These are phyloP conservation scores for Leucoagaricus sp. DNA, from an alignment of 1,284 basidiomycete genomes.

Conservation along the genomic window DNA sequence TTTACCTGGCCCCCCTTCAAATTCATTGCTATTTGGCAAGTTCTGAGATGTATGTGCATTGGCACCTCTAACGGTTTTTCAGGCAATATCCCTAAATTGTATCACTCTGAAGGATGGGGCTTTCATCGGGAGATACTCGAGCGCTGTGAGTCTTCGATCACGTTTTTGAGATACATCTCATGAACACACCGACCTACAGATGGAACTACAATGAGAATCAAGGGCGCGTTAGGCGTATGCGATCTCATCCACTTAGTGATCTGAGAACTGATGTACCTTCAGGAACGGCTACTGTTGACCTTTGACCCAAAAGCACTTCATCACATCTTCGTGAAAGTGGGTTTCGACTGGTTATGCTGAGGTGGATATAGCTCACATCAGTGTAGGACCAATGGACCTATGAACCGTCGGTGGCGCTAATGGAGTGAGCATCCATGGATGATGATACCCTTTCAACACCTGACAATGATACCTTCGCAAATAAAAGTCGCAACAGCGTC, in stretches of 20 bases:
- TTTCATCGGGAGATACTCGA: slow-evolving; percentile 28
- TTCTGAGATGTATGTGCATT: not conserved
- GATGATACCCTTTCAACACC: not conserved
- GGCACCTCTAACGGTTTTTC: not conserved
- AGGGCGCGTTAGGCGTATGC: slow-evolving; percentile 30
- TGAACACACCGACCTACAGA: slow-evolving; percentile 19
- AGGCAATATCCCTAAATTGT: slow-evolving; percentile 32
- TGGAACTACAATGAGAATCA: slow-evolving; percentile 31
- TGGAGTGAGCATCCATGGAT: slow-evolving; percentile 27
- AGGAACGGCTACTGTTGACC: slow-evolving; percentile 29
- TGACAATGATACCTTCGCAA: not conserved
- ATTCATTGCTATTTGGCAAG: slow-evolving; percentile 28
- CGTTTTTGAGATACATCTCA: not conserved
- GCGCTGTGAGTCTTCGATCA: slow-evolving; percentile 23
- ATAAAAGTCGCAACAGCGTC: slow-evolving; percentile 26
- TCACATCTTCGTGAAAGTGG: slow-evolving; percentile 36
- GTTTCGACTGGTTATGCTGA: not conserved
- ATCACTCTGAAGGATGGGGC: slow-evolving; percentile 30
- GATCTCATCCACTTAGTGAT: not conserved
- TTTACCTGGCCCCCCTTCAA: slow-evolving; percentile 32
- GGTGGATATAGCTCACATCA: not conserved
- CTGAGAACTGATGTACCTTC: not conserved
- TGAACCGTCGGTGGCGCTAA: slow-evolving; percentile 36
- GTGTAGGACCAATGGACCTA: slow-evolving; percentile 29
- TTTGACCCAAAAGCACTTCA: slow-evolving; percentile 36